Base-by-base conservation (phyloP, 352 stramenopile genomes). In the Phytophthora fragariaefolia region DNA sequence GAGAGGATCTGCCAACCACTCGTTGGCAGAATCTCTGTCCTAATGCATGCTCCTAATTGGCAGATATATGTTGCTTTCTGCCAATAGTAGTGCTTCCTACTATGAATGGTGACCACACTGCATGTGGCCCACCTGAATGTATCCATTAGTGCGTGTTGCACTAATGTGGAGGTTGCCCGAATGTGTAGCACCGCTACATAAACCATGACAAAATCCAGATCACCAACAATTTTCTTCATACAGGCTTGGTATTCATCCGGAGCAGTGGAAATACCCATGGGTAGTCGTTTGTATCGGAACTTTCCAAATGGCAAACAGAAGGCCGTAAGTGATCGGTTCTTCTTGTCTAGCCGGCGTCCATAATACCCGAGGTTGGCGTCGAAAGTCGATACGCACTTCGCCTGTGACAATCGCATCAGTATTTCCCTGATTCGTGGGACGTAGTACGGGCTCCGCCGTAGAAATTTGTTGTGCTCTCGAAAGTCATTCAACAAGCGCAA, bases 221-320 rank as follows among this genome's bases (percentile, higher is more conserved):
- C 49, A 1, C 38, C 58, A 26, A 54, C 27, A 4, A 59, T 66
- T 20, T 18, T 38, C 20, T 47, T 17, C 58, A 53, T 48, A 17
- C 47, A 57, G 2, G 49, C 58, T 22, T 66, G 58, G 28, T 59
- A 66, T 17, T 66, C 40, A 17, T 66, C 58, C 1, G 49, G 18
- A 2, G 48, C 58, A 0, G 49, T 59, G 3, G n/a, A 53, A 3
- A 54, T 55, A 0, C 36, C 49, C 48, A 66, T 59, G 0, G 36
- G 38, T 1, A 66, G 26, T 10, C 49, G n/a, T 17, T 66, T 59
- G 38, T 48, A 66, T 38, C 53, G 49, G 20, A 40, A 43, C 22
- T 59, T 66, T 10, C 51, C 27, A 15, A 30, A 54, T 1, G 40
- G n/a, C 9, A 54, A 7, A 15, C 58, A 49, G 38, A 66, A 62